Evolutionary conservation across 225 moss, liverwort and hornwort species (phyloP).

Genomic region (Antitrichia curtipendula): DNA sequence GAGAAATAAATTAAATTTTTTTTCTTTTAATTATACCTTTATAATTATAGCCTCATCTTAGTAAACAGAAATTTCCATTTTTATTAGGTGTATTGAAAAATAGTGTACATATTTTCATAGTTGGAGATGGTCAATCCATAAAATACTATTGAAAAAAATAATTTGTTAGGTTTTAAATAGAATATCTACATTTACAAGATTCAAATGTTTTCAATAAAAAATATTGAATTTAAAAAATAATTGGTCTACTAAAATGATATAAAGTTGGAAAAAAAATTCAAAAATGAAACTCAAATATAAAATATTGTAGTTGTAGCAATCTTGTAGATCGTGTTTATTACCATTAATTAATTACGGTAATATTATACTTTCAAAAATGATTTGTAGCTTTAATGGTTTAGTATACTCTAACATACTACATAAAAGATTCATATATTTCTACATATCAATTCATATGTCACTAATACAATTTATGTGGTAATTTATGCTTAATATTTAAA

Average conservation of each 20-base stretch:
- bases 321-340: not conserved
- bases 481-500: not conserved
- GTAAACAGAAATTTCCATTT: not conserved
- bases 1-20: not conserved
- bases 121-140: not conserved
- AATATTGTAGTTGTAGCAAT: not conserved
- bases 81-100: not conserved
- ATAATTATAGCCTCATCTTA: not conserved
- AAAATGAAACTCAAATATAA: rapidly evolving
- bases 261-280: not conserved
- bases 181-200: not conserved
- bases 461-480: rapidly evolving
- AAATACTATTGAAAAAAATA: no score
- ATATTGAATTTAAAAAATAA: not conserved
- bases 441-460: not conserved
- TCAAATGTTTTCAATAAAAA: not conserved
- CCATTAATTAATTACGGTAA: not conserved
- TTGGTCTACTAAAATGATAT: not conserved
- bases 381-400: not conserved
- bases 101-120: not conserved
- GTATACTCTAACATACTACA: not conserved
- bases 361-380: not conserved
- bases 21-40: not conserved
- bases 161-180: no score
- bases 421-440: no score